phyloP scores from a whole-genome alignment of 495 filamentous ascomycete genomes.

The Penicillium cosmopolitanum region DNA sequence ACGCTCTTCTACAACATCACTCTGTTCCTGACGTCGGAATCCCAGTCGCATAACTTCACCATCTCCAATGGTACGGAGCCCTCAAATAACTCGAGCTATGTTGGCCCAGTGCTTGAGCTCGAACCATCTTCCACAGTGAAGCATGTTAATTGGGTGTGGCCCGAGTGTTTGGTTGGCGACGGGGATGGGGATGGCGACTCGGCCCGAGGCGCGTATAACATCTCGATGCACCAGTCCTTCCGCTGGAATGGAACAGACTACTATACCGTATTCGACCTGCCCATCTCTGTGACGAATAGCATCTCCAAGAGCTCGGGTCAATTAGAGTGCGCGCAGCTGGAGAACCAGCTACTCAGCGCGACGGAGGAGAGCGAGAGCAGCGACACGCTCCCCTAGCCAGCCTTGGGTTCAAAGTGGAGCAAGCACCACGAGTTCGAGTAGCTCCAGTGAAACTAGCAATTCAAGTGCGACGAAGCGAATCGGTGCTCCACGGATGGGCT shows the following conservation, averaged over 20 bases:
- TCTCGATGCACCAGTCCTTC: conserved; percentile 70
- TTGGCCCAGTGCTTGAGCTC: conserved; percentile 63
- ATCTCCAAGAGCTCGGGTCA: conserved; percentile 40
- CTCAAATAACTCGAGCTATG: conserved; percentile 51
- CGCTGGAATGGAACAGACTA: conserved; percentile 62
- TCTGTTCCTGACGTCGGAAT: conserved; percentile 66
- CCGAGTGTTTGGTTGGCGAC: conserved; percentile 61
- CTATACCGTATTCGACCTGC: conserved; percentile 71
- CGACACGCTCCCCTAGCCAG: conserved; percentile 23
- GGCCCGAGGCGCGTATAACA: conserved; percentile 51
- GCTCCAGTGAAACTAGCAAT: background rate
- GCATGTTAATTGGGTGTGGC: conserved; percentile 71
- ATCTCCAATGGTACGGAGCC: conserved; percentile 64
- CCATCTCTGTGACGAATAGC: conserved; percentile 67
- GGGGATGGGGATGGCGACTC: conserved; percentile 22
- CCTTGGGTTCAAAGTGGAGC: conserved; percentile 22
- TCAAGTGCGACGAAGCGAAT: background rate
- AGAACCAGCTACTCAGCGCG: conserved; percentile 22
- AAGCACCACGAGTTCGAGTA: conserved; percentile 15
- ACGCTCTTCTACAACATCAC: conserved; percentile 65
- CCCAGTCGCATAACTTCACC: conserved; percentile 65
- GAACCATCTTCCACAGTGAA: conserved; percentile 69
- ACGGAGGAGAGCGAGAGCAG: conserved; percentile 21
- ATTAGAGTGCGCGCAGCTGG: conserved; percentile 22
- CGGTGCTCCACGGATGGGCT: conserved; percentile 4